Percentiles rank a stretch among this genome's conserved stretches.
Evolutionary conservation across 305 asterid genomes (phyloP).

Genomic region (Striga hermonthica): DNA sequence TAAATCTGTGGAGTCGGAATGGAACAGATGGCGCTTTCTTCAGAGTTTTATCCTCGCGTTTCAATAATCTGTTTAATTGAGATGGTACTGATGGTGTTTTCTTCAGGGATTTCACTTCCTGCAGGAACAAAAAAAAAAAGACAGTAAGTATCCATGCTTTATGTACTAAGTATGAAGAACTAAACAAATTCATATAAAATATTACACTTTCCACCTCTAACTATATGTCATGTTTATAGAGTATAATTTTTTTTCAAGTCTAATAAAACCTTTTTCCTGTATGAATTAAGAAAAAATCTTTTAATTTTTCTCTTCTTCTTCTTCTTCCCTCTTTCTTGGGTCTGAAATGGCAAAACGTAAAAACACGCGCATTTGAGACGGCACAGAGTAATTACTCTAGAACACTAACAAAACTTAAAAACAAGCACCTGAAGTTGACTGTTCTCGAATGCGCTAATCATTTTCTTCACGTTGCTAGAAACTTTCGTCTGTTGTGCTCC

Average conservation of each 20-base stretch:
- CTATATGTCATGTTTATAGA: background rate
- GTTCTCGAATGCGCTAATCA: constrained; percentile 77
- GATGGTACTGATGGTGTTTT: constrained; percentile 38
- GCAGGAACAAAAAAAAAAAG: background rate
- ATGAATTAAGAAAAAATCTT: too few relatives aligned
- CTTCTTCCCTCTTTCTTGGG: too few relatives aligned
- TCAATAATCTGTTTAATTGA: constrained; percentile 32
- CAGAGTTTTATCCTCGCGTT: constrained; percentile 33
- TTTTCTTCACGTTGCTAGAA: constrained; percentile 70
- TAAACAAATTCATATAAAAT: background rate
- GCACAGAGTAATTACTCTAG: background rate
- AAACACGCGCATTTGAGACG: background rate
- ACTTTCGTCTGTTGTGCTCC: constrained; percentile 35
- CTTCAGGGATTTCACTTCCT: constrained; percentile 47
- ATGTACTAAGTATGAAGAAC: constrained; percentile 18
- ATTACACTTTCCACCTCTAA: background rate
- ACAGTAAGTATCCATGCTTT: constrained; percentile 31
- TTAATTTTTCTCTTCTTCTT: too few relatives aligned
- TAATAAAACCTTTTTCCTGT: too few relatives aligned
- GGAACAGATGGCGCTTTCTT: constrained; percentile 36
- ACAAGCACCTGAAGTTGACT: constrained; percentile 60
- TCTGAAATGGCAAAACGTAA: background rate
- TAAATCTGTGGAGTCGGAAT: constrained; percentile 31
- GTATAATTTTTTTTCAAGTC: too few relatives aligned
- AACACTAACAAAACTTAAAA: constrained; percentile 6